These are phyloP conservation scores for Hanseniaspora pseudoguilliermondii DNA, from an alignment of 805 yeast genomes.

Conservation along the genomic window DNA sequence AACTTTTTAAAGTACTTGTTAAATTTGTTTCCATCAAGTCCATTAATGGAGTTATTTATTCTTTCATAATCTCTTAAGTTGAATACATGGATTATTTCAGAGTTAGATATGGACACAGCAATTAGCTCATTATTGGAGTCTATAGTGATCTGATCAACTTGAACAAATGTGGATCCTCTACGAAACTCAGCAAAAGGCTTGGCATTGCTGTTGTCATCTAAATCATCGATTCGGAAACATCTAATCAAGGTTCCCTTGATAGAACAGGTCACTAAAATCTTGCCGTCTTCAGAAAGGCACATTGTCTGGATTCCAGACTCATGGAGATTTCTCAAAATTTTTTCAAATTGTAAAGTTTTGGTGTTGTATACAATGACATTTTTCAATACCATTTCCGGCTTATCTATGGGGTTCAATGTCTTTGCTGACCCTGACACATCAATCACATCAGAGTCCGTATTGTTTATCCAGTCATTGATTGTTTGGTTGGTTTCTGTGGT, in stretches of 20 bases:
- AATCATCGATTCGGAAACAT: conserved; percentile 45
- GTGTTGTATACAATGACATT: conserved; percentile 69
- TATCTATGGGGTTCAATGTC: conserved; percentile 3
- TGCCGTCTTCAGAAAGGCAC: conserved; percentile 46
- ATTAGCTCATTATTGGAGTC: conserved; percentile 48
- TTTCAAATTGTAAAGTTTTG: conserved; percentile 55
- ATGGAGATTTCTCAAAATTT: conserved; percentile 28
- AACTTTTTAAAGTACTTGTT: conserved; percentile 10
- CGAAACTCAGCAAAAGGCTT: conserved; percentile 41
- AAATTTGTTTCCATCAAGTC: background rate
- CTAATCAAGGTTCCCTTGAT: conserved; percentile 60
- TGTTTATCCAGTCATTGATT: background rate
- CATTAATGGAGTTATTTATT: background rate
- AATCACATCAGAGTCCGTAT: background rate
- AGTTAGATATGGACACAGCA: conserved; percentile 63
- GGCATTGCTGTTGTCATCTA: conserved; percentile 18
- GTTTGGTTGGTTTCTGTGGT: background rate
- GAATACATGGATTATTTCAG: conserved; percentile 84
- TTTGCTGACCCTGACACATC: background rate
- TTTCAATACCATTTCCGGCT: conserved; percentile 15
- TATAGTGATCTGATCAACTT: conserved; percentile 55
- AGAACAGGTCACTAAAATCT: conserved; percentile 51
- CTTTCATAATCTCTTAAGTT: conserved; percentile 37
- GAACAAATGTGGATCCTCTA: conserved; percentile 64
- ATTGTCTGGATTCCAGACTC: conserved; percentile 24